These are phyloP conservation scores for Trametes villosa DNA, from an alignment of 768 basidiomycete genomes.

Conservation along the genomic window DNA sequence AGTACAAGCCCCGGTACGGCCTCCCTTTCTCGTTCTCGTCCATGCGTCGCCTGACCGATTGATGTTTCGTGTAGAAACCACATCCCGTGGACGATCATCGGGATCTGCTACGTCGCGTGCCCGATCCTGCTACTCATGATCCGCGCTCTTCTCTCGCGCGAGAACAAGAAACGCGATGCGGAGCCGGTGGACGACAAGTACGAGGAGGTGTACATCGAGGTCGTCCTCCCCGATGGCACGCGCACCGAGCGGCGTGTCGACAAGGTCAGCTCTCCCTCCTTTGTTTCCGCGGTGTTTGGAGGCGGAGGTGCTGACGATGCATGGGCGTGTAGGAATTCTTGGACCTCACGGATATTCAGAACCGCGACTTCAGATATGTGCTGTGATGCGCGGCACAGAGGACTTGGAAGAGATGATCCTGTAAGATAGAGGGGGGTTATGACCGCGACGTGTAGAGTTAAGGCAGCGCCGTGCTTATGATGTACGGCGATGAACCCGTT, in stretches of 20 bases:
- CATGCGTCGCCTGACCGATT: neutral
- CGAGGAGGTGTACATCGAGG: slow-evolving; percentile 66
- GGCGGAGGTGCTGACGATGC: neutral
- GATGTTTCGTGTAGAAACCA: slow-evolving; percentile 54
- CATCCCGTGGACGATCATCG: slow-evolving; percentile 79
- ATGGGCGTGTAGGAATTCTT: slow-evolving; percentile 57
- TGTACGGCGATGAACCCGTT: no score
- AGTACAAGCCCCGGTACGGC: slow-evolving; percentile 67
- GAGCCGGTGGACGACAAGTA: slow-evolving; percentile 57
- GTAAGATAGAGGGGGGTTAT: no score
- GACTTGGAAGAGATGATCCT: no score
- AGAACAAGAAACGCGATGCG: slow-evolving; percentile 67
- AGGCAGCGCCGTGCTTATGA: no score
- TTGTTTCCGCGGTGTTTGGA: neutral
- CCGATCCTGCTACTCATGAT: slow-evolving; percentile 54
- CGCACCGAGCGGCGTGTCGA: slow-evolving; percentile 60
- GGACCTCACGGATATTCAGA: slow-evolving; percentile 75
- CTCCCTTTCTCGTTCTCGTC: neutral
- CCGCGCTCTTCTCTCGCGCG: slow-evolving; percentile 54
- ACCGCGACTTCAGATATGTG: slow-evolving; percentile 75
- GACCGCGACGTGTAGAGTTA: no score
- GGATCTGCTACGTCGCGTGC: slow-evolving; percentile 60
- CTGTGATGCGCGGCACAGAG: slow-evolving; percentile 47
- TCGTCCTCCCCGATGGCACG: slow-evolving; percentile 53
- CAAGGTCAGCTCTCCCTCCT: slow-evolving; percentile 50